Conservation (phyloP, 257 asterid genomes). For the Solanum pennellii region DNA sequence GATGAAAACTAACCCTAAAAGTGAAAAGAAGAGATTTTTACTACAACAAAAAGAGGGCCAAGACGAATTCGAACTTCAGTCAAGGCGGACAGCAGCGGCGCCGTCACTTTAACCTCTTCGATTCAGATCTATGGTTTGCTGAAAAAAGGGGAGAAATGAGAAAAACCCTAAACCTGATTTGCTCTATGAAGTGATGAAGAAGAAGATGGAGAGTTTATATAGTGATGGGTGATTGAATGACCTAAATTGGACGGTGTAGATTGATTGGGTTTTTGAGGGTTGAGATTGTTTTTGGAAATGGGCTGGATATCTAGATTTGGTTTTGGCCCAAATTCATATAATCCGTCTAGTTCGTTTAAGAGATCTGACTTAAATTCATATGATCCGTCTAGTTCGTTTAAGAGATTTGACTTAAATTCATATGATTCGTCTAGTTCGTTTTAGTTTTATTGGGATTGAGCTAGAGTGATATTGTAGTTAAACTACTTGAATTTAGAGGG, state of each 20-base stretch:
- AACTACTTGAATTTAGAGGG: too few relatives aligned
- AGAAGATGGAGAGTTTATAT: not conserved
- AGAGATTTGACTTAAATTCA: not conserved
- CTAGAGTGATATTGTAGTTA: too few relatives aligned
- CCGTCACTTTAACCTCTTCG: conserved; percentile 72
- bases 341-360: not conserved
- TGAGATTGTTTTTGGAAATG: not conserved
- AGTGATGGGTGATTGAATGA: not conserved
- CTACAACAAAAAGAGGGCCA: conserved; percentile 57
- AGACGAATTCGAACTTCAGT: conserved; percentile 31
- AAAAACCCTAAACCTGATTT: conserved; percentile 10
- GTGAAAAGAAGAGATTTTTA: conserved; percentile 29
- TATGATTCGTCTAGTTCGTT: not conserved
- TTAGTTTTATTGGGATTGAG: too few relatives aligned
- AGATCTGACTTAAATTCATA: not conserved
- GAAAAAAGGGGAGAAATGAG: not conserved
- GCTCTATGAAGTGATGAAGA: not conserved
- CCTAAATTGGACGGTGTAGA: conserved; percentile 33
- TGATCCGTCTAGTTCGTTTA: not conserved
- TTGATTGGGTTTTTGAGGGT: not conserved
- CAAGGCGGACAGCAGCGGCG: conserved; percentile 83
- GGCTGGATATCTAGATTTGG: not conserved
- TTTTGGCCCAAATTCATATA: not conserved
- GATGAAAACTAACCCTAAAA: conserved; percentile 12
- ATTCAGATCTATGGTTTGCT: conserved; percentile 15